These are phyloP conservation scores for Arthrocladium fulminans DNA, from an alignment of 2,329 filamentous ascomycete genomes.

Conservation along the genomic window DNA sequence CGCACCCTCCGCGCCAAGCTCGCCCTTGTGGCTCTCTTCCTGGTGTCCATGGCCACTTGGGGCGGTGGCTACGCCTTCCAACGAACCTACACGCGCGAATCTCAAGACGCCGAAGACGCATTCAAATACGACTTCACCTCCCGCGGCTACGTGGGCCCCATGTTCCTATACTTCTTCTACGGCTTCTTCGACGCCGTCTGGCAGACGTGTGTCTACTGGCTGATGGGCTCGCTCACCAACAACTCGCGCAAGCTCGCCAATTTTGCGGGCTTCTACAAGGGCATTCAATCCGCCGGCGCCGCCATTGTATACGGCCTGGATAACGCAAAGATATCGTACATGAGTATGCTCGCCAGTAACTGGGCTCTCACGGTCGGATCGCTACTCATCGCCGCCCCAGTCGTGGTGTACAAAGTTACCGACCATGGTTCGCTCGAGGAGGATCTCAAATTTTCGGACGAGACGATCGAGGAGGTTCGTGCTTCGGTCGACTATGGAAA, in stretches of 20 bases:
- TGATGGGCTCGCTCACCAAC: conserved; percentile 89
- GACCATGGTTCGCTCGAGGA: conserved; percentile 74
- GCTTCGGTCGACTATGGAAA: no score
- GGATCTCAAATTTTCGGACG: conserved; percentile 76
- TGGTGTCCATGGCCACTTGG: conserved; percentile 67
- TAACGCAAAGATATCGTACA: conserved; percentile 43
- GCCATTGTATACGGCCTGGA: conserved; percentile 43
- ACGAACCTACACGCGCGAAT: conserved; percentile 47
- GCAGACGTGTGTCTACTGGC: conserved; percentile 86
- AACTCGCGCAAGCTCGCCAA: conserved; percentile 87
- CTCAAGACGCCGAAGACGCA: no score
- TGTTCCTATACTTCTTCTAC: conserved; percentile 85
- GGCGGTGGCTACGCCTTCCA: conserved; percentile 73
- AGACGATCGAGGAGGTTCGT: conserved; percentile 63
- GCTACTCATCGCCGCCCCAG: conserved; percentile 65
- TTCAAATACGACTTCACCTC: conserved; percentile 54
- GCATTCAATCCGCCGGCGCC: conserved; percentile 77
- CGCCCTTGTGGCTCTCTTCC: conserved; percentile 53
- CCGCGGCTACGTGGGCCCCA: conserved; percentile 60
- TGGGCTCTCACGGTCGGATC: conserved; percentile 71
- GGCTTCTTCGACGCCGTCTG: conserved; percentile 80
- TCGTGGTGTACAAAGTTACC: conserved; percentile 70
- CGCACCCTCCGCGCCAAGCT: conserved; percentile 61
- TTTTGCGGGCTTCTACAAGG: conserved; percentile 84
- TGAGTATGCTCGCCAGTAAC: conserved; percentile 62